Base-by-base conservation (phyloP, 441 rosid species). In the Viola pubescens region DNA sequence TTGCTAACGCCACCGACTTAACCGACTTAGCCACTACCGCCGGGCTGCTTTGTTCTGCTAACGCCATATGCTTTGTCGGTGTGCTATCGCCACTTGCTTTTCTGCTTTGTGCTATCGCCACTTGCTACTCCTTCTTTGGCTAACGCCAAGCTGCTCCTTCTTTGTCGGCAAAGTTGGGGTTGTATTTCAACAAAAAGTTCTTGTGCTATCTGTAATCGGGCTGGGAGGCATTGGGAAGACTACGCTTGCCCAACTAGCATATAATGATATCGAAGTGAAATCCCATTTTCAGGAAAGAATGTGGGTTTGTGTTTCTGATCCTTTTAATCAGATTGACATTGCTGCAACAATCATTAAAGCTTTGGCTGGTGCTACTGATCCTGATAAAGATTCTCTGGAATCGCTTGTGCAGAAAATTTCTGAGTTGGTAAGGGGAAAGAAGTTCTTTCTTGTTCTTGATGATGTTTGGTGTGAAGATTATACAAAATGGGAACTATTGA, bases 221-320 rank as follows among this genome's bases (percentile, higher is more conserved):
- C 11, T 19, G 50, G 52, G 52, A 6, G 53, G 53, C 1, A 59
- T 60, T 37, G 55, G 63, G 1, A 60, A 48, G 16, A 60, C 55
- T 7, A 49, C 47, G n/a, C n/a, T 45, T 10, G 63, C 63, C 0
- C 34, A 39, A 38, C 8, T 40, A 48, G 54, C 11, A 5, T 60
- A 37, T 14, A 37, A 60, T 14, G 47, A 49, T 9, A 7, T 13
- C 4, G 14, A 38, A 10, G 38, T 60, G 2, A 39, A 49, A 5
- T 1, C 2, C 2, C 9, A 49, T 14, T 60, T 60, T 16, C n/a
- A 60, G 11, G 12, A 38, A 6, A 60, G 10, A 3, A 60, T 47
- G 2, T 60, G 55, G 55, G 54, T 48, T 6, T 60, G 54, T 45
- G 63, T 60, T 11, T 48, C 55, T 1, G 3, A 60, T 6, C 16